phyloP scores from a whole-genome alignment of 768 basidiomycete species.

The Baorangia bicolor region DNA sequence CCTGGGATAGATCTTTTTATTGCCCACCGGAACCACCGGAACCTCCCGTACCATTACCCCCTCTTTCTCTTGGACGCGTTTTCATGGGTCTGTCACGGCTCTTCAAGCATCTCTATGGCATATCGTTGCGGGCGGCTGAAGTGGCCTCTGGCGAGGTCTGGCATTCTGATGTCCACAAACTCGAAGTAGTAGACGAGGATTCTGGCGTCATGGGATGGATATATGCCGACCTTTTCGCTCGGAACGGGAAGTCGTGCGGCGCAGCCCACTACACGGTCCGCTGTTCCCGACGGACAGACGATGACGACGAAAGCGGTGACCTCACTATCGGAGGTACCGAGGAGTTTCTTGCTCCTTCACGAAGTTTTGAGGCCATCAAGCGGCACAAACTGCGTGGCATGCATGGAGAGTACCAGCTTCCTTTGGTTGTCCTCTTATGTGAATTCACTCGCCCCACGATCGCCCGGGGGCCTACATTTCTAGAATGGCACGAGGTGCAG shows the following conservation, averaged over 20 bases:
- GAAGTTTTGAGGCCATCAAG: constrained; percentile 63
- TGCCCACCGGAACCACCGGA: constrained; percentile 76
- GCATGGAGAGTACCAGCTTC: constrained; percentile 79
- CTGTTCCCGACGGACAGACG: constrained; percentile 88
- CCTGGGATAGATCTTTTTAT: constrained; percentile 98
- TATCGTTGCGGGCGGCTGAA: constrained; percentile 71
- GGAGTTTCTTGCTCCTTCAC: constrained; percentile 45
- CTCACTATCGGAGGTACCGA: constrained; percentile 41
- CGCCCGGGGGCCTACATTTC: constrained; percentile 62
- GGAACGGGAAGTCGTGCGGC: constrained; percentile 82
- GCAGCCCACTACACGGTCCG: constrained; percentile 98
- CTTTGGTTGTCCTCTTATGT: constrained; percentile 87
- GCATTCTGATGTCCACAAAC: constrained; percentile 84
- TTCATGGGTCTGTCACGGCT: constrained; percentile 90
- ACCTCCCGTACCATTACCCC: constrained; percentile 69
- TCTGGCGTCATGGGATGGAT: constrained; percentile 90
- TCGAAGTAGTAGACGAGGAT: constrained; percentile 90
- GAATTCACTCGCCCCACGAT: constrained; percentile 72
- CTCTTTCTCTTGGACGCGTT: constrained; percentile 85
- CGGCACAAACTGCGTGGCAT: constrained; percentile 57
- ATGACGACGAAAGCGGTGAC: constrained; percentile 81
- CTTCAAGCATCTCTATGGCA: constrained; percentile 85
- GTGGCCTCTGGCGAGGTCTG: constrained; percentile 80
- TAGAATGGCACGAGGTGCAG: constrained; percentile 92
- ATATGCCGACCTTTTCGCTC: constrained; percentile 87